Percentiles rank a stretch among this genome's conserved stretches.
Evolutionary conservation across 108 stramenopile species (phyloP).

Genomic region (Seminavis robusta): DNA sequence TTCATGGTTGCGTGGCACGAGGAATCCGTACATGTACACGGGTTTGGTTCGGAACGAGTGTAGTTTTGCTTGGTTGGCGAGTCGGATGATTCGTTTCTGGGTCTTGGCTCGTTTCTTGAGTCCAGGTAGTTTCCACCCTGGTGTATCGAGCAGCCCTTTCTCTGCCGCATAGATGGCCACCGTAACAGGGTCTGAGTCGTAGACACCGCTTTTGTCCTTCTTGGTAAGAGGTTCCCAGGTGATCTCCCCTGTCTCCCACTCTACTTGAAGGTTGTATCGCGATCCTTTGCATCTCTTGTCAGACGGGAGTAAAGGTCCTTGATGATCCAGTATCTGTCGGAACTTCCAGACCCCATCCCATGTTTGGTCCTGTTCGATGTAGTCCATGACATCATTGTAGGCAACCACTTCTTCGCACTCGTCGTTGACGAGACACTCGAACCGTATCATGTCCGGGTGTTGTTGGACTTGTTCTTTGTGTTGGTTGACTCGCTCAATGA

Average conservation of each 20-base stretch:
- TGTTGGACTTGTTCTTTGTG: too few species aligned
- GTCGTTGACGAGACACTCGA: not conserved
- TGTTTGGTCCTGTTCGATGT: not conserved
- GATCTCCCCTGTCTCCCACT: conserved; percentile 20
- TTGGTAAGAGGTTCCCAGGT: conserved; percentile 11
- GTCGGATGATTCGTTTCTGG: conserved; percentile 4
- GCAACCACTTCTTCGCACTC: not conserved
- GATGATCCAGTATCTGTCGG: conserved; percentile 5
- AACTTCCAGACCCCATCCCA: conserved; percentile 7
- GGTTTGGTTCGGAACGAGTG: not conserved
- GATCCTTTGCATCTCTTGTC: conserved; percentile 10
- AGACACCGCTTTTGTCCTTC: not conserved
- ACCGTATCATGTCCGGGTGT: too few species aligned
- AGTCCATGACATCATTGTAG: conserved; percentile 12
- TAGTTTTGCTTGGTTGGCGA: conserved; percentile 11
- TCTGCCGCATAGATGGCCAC: conserved; percentile 1
- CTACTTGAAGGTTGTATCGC: conserved; percentile 4
- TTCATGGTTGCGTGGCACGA: conserved; percentile 14
- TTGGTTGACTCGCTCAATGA: too few species aligned
- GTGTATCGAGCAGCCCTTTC: conserved; percentile 6
- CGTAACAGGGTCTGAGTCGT: not conserved
- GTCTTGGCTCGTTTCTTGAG: conserved; percentile 6
- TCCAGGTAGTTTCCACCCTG: conserved; percentile 10
- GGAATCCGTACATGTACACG: conserved; percentile 27
- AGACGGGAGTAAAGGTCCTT: conserved; percentile 4